Evolutionary conservation across 2,329 filamentous ascomycete species (phyloP).

Genomic region (Hypoxylon sp.): DNA sequence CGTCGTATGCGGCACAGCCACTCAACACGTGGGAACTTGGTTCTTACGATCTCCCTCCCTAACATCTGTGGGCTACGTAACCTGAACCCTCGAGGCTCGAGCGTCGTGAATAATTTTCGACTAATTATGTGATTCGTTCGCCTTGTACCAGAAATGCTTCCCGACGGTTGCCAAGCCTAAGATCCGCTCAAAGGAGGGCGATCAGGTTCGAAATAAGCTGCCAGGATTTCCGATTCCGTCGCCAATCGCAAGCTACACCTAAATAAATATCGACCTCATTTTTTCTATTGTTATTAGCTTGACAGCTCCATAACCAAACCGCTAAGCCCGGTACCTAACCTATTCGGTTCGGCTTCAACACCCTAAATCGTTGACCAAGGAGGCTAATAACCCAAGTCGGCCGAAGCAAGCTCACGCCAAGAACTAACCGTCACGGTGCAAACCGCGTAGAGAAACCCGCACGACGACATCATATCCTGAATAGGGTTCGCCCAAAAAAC

Average conservation of each 20-base stretch:
- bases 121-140: constrained; percentile 24
- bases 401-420: constrained; percentile 15
- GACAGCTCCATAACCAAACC: too few species aligned
- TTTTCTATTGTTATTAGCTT: too few species aligned
- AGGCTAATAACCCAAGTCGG: constrained; percentile 7
- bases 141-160: constrained; percentile 24
- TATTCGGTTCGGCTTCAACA: constrained; percentile 12
- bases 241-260: constrained; percentile 20
- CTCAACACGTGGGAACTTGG: constrained; percentile 23
- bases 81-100: not conserved
- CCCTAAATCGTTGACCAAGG: constrained; percentile 1
- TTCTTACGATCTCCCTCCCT: constrained; percentile 7
- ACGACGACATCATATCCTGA: constrained; percentile 2
- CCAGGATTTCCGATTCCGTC: constrained; percentile 12
- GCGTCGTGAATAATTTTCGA: constrained; percentile 3
- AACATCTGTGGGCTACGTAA: constrained; percentile 1
- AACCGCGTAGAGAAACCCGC: too few species aligned
- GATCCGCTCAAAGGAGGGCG: constrained; percentile 26
- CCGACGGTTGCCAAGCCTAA: constrained; percentile 15
- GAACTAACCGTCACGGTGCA: constrained; percentile 1
- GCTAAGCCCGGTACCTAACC: too few species aligned
- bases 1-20: constrained; percentile 4
- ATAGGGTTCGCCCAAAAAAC: constrained; percentile 7
- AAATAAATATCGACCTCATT: too few species aligned
- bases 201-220: constrained; percentile 32